These are phyloP conservation scores for Magnusiomyces paraingens DNA, from an alignment of 1,139 yeast genomes.

Conservation along the genomic window DNA sequence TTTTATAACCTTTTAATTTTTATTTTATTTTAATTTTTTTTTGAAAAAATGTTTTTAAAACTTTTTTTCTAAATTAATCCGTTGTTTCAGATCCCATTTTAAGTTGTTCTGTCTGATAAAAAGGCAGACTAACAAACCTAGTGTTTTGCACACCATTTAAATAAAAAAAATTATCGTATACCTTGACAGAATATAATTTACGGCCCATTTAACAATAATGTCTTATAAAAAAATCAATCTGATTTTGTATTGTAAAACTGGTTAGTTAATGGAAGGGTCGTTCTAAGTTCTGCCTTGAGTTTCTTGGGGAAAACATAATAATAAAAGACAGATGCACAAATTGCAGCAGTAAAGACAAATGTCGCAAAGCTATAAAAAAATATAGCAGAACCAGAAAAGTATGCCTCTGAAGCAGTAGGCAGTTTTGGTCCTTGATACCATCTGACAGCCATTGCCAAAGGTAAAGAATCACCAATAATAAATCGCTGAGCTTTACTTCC, in stretches of 20 bases:
- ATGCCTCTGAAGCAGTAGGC: slow-evolving; percentile 15
- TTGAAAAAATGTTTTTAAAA: not conserved
- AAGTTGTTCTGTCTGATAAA: slow-evolving; percentile 4
- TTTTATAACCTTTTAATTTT: too few species aligned
- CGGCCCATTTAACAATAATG: not conserved
- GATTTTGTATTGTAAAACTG: slow-evolving; percentile 13
- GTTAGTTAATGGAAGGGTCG: slow-evolving; percentile 13
- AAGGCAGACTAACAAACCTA: slow-evolving; percentile 3
- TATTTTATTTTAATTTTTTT: too few species aligned
- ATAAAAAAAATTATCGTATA: not conserved
- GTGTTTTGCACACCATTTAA: not conserved
- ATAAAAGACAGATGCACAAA: slow-evolving; percentile 20
- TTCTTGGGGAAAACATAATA: slow-evolving; percentile 23
- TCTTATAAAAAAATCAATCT: slow-evolving; percentile 13
- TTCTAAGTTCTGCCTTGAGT: slow-evolving; percentile 18
- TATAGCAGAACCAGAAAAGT: slow-evolving; percentile 12
- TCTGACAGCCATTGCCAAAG: slow-evolving; percentile 51
- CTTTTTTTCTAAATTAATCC: not conserved
- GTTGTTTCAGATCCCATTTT: not conserved
- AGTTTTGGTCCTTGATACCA: slow-evolving; percentile 39
- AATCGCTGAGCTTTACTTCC: slow-evolving; percentile 55
- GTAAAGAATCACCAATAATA: slow-evolving; percentile 59
- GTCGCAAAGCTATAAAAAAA: slow-evolving; percentile 17
- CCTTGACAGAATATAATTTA: not conserved
- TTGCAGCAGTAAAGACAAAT: slow-evolving; percentile 20